These are phyloP conservation scores for Starmerella vaccinii DNA, from an alignment of 805 yeast genomes.

Conservation along the genomic window DNA sequence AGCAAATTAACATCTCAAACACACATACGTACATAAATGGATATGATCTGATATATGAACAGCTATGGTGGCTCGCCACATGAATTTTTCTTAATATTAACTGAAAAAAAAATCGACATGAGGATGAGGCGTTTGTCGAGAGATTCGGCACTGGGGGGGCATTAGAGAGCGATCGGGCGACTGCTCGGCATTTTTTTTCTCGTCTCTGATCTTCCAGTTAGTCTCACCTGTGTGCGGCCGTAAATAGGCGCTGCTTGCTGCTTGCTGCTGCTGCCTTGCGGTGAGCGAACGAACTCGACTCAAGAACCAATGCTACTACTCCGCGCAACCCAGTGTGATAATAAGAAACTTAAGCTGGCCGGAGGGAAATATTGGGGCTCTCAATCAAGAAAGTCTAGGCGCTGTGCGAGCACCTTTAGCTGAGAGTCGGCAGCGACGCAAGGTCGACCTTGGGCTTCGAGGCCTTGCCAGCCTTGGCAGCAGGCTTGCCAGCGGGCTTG, in stretches of 20 bases:
- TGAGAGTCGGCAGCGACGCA: slow-evolving; percentile 23
- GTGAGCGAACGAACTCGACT: neutral
- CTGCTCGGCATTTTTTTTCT: neutral
- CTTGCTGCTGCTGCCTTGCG: neutral
- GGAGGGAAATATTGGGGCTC: too few relatives aligned
- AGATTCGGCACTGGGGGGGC: neutral
- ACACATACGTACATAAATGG: slow-evolving; percentile 1
- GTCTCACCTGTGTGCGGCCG: neutral
- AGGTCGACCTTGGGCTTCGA: slow-evolving; percentile 20
- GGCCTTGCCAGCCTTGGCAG: slow-evolving; percentile 25
- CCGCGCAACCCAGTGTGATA: neutral
- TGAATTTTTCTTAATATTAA: neutral
- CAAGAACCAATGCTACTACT: neutral
- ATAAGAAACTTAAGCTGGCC: neutral
- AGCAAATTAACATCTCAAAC: neutral
- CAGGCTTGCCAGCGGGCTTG: slow-evolving; percentile 9
- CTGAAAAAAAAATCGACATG: neutral
- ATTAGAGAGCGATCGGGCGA: neutral
- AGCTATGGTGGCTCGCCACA: slow-evolving; percentile 4
- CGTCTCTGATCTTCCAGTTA: neutral
- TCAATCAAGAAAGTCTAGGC: neutral
- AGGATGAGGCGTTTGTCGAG: neutral
- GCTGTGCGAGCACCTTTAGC: slow-evolving; percentile 1
- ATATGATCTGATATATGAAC: slow-evolving; percentile 1
- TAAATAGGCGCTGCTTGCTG: too few relatives aligned